These are phyloP conservation scores for Coemansia asiatica DNA, from an alignment of 192 early-diverging fungal species.

Conservation along the genomic window DNA sequence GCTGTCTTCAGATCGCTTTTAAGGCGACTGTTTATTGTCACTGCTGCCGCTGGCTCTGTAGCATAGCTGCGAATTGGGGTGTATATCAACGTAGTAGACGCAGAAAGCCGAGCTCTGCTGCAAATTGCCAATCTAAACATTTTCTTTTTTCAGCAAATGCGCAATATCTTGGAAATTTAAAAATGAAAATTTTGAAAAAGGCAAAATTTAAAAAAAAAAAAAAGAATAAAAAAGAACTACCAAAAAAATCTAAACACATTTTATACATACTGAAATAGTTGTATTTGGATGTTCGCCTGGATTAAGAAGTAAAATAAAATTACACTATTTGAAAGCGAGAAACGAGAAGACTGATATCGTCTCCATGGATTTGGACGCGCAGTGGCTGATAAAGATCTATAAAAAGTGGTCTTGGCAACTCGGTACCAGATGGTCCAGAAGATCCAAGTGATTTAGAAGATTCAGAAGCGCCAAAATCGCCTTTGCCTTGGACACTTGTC, in stretches of 20 bases:
- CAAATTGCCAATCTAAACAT: not conserved
- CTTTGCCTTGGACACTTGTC: not conserved
- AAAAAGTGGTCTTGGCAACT: not conserved
- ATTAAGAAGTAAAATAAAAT: not conserved
- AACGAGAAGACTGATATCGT: slow-evolving; percentile 25
- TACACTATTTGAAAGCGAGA: slow-evolving; percentile 29
- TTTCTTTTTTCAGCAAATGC: not conserved
- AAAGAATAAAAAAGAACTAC: too few relatives aligned
- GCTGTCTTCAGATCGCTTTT: slow-evolving; percentile 78
- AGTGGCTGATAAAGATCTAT: slow-evolving; percentile 32
- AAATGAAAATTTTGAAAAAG: not conserved
- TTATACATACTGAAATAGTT: too few relatives aligned
- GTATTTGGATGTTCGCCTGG: too few relatives aligned
- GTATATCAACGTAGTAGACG: not conserved
- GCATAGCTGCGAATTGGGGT: slow-evolving; percentile 1
- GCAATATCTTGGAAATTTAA: not conserved
- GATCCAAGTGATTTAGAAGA: too few relatives aligned
- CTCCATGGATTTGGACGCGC: slow-evolving; percentile 24
- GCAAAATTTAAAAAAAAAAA: too few relatives aligned
- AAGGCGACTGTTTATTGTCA: slow-evolving; percentile 47
- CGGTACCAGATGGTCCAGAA: too few relatives aligned
- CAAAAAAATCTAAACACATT: too few relatives aligned
- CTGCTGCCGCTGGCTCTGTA: slow-evolving; percentile 6
- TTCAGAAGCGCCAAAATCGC: not conserved
- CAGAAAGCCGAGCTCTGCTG: slow-evolving; percentile 3